Evolutionary conservation across 352 stramenopile genomes (phyloP).

Genomic region (Pythium scleroteichum): DNA sequence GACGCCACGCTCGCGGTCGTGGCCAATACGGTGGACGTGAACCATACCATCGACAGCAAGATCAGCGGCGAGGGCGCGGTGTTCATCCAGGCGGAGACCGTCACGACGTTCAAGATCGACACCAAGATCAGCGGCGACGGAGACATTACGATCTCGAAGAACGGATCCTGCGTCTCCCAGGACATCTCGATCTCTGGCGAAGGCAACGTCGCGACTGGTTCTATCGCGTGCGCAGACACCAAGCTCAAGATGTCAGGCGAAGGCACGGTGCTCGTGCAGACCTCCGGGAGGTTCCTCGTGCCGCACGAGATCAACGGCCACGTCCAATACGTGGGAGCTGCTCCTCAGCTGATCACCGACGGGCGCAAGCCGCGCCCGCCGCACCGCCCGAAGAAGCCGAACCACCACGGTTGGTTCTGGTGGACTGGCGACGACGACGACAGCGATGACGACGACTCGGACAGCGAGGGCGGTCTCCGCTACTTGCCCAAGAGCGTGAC

Average conservation of each 20-base stretch:
- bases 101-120: slow-evolving; percentile 37
- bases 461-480: slow-evolving; percentile 7
- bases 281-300: slow-evolving; percentile 35
- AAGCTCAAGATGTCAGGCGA: slow-evolving; percentile 44
- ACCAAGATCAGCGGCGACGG: slow-evolving; percentile 52
- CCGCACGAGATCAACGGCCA: slow-evolving; percentile 14
- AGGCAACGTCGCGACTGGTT: slow-evolving; percentile 45
- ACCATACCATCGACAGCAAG: slow-evolving; percentile 19
- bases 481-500: slow-evolving; percentile 24
- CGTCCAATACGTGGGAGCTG: slow-evolving; percentile 23
- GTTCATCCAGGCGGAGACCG: slow-evolving; percentile 25
- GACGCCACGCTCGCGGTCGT: slow-evolving; percentile 16
- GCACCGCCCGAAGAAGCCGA: background rate
- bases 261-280: slow-evolving; percentile 53
- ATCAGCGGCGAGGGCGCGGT: slow-evolving; percentile 20
- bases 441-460: slow-evolving; percentile 3
- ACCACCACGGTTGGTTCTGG: slow-evolving; percentile 13
- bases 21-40: slow-evolving; percentile 16
- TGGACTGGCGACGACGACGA: slow-evolving; percentile 7
- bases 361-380: slow-evolving; percentile 8
- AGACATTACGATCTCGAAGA: slow-evolving; percentile 40
- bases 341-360: slow-evolving; percentile 24
- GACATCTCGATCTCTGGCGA: slow-evolving; percentile 48
- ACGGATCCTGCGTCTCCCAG: slow-evolving; percentile 46
- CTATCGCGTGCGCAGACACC: slow-evolving; percentile 42